These are phyloP conservation scores for Penicillium sp. DNA, from an alignment of 2,329 filamentous ascomycete genomes.

Conservation along the genomic window DNA sequence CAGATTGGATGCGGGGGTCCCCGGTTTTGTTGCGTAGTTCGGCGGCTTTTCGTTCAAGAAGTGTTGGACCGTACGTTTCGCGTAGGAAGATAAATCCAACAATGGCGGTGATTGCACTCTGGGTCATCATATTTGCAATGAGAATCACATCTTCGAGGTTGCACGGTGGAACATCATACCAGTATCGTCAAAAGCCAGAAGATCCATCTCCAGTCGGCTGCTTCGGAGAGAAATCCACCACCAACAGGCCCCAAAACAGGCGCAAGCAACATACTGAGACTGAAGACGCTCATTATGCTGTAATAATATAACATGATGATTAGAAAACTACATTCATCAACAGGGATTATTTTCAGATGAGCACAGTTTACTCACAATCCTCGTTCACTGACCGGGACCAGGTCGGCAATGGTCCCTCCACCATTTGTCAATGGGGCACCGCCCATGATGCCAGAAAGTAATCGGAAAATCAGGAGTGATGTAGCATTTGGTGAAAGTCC, in stretches of 20 bases:
- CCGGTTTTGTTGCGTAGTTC: not conserved
- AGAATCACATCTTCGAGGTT: not conserved
- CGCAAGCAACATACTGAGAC: not conserved
- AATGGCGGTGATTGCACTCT: not conserved
- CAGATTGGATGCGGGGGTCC: not conserved
- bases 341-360: not conserved
- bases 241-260: not conserved
- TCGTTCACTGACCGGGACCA: not conserved
- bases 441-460: not conserved
- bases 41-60: not conserved
- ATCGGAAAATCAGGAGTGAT: not conserved
- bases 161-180: not conserved
- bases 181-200: constrained; percentile 1
- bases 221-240: not conserved
- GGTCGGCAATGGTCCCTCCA: not conserved
- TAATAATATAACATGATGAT: not conserved
- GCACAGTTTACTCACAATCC: not conserved
- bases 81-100: not conserved
- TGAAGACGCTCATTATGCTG: constrained; percentile 1
- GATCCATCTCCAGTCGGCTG: constrained; percentile 1
- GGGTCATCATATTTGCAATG: not conserved
- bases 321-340: not conserved
- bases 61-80: not conserved
- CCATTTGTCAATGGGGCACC: not conserved
- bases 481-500: not conserved